Evolutionary conservation across 768 basidiomycete genomes (phyloP), one percentile per base, ranked within the genome.

Genomic region (Podaxis sp.): DNA sequence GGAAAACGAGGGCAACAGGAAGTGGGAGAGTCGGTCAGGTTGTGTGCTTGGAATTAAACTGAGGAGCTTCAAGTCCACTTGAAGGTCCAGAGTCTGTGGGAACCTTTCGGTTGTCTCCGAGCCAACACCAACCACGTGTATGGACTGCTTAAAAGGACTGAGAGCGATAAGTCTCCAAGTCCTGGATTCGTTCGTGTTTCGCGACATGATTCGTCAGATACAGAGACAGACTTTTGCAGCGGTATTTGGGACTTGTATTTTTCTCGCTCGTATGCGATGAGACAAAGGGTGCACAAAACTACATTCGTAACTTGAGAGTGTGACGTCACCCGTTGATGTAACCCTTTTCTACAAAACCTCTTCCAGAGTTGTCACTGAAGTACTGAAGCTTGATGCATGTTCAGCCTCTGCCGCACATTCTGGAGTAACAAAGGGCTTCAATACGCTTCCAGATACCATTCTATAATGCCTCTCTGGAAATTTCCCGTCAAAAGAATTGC

Each of bases 401-500:
- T 63, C 38, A 42, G 37, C 37, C 40, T 40, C 35, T 48, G 44
- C 25, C 36, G 14, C 40, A 27, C 27, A 42, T 46, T 59, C 61
- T 50, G 36, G 35, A 36, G 44, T 32, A 60, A 52, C 23, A 61
- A 35, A 35, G 35, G 50, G 35, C 40, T 56, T 18, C 21, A n/a
- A 40, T 10, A 47, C 54, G 23, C 27, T 28, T 35, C 28, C 23
- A 50, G 48, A n/a, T 56, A 50, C 47, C 48, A 59, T 59, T 50
- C 61, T 27, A 55, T 36, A 14, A 68, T 70, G 60, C 50, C 68
- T 4, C 55, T 71, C 23, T 58, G 63, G n/a, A 61, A 55, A 44
- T 36, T 60, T 23, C 40, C 60, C 25, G 36, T 66, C 18, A 56
- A 62, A 4, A 67, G 66, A n/a, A 61, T 68, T 14, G 1, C 57